phyloP scores from a whole-genome alignment of 2,329 filamentous ascomycete species.

The Leptographium flavum region DNA sequence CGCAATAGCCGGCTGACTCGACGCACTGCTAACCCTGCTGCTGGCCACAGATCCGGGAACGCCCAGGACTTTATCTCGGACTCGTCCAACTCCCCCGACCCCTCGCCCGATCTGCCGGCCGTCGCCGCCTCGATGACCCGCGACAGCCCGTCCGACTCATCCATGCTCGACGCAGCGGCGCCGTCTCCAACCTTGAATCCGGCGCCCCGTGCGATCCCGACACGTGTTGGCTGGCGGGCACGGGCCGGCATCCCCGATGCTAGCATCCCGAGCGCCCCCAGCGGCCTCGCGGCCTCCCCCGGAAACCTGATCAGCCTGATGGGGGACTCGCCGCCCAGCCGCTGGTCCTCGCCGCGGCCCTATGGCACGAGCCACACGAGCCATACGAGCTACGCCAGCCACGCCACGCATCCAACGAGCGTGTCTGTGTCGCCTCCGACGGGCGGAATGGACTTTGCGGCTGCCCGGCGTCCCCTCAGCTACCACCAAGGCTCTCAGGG shows the following conservation, averaged over 20 bases:
- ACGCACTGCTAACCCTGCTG: slow-evolving; percentile 6
- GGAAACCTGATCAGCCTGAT: slow-evolving; percentile 35
- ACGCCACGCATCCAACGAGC: slow-evolving; percentile 8
- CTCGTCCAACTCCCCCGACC: slow-evolving; percentile 25
- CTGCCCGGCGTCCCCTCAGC: slow-evolving; percentile 31
- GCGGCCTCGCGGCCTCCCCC: slow-evolving; percentile 34
- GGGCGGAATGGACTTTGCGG: slow-evolving; percentile 11
- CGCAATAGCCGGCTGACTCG: slow-evolving; percentile 13
- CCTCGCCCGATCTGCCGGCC: slow-evolving; percentile 32
- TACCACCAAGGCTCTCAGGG: slow-evolving; percentile 33
- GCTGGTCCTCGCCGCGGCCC: slow-evolving; percentile 31
- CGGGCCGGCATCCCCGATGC: slow-evolving; percentile 17
- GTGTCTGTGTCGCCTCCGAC: slow-evolving; percentile 25
- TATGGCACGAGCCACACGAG: slow-evolving; percentile 25
- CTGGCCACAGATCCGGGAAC: slow-evolving; percentile 17
- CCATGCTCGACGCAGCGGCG: slow-evolving; percentile 32
- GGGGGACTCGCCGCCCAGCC: slow-evolving; percentile 38
- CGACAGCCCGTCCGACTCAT: slow-evolving; percentile 29
- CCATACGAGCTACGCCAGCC: slow-evolving; percentile 8
- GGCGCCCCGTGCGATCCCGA: slow-evolving; percentile 29
- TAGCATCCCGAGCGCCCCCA: slow-evolving; percentile 8
- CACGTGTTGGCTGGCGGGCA: slow-evolving; percentile 24
- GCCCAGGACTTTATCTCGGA: slow-evolving; percentile 23
- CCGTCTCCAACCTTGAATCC: slow-evolving; percentile 23
- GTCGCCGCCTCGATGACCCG: slow-evolving; percentile 22